Evolutionary conservation across 1,139 yeast species (phyloP).

Genomic region (Hyphopichia burtonii): DNA sequence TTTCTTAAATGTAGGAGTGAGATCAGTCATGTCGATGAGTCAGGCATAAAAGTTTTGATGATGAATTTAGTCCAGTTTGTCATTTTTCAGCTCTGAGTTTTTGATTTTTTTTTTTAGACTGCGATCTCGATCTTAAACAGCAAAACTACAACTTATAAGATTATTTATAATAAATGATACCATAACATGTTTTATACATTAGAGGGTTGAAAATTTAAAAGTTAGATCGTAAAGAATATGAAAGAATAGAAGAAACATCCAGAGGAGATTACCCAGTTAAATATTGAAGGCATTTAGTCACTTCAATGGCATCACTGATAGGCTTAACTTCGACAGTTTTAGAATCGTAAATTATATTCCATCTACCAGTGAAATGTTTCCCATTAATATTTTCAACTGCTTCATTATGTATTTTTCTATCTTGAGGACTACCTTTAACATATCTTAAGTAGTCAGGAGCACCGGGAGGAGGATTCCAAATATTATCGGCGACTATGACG

Average conservation of each 20-base stretch:
- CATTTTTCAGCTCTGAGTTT: no score
- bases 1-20: slow-evolving; percentile 51
- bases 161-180: no score
- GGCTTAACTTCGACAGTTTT: slow-evolving; percentile 17
- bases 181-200: no score
- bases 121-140: no score
- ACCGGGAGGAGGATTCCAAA: slow-evolving; percentile 30
- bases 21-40: slow-evolving; percentile 61
- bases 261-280: slow-evolving; percentile 15
- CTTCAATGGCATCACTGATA: slow-evolving; percentile 28
- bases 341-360: slow-evolving; percentile 45
- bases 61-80: no score
- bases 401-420: slow-evolving; percentile 28
- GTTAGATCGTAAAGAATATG: no score
- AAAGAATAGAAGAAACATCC: background rate
- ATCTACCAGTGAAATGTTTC: slow-evolving; percentile 31
- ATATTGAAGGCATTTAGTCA: slow-evolving; percentile 26
- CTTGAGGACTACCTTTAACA: slow-evolving; percentile 37
- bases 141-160: no score
- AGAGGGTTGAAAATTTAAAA: no score
- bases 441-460: slow-evolving; percentile 42
- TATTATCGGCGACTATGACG: slow-evolving; percentile 41
- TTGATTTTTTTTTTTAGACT: no score
- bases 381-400: slow-evolving; percentile 27
- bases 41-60: no score